Conservation (phyloP, 305 asterid genomes). For the Coffea humblotiana region DNA sequence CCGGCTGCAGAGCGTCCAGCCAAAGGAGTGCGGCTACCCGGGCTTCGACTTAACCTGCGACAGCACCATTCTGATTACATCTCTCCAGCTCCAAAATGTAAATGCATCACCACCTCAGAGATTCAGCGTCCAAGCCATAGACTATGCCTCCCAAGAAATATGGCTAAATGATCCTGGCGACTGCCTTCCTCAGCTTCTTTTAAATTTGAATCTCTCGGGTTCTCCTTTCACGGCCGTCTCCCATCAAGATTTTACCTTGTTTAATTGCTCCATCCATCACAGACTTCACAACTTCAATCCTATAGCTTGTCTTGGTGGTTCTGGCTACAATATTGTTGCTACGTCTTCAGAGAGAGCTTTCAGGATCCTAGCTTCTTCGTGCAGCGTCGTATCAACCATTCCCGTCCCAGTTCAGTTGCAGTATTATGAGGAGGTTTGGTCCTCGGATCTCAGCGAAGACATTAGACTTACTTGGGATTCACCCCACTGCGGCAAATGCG, state of each 20-base stretch:
- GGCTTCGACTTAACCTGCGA: slow-evolving; percentile 49
- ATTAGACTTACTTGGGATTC: slow-evolving; percentile 40
- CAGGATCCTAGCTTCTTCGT: slow-evolving; percentile 30
- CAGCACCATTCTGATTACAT: slow-evolving; percentile 29
- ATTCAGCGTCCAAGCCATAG: slow-evolving; percentile 37
- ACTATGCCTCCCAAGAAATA: slow-evolving; percentile 41
- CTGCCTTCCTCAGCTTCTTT: slow-evolving; percentile 56
- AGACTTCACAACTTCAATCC: slow-evolving; percentile 25
- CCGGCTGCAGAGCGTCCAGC: slow-evolving; percentile 33
- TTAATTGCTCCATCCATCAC: slow-evolving; percentile 44
- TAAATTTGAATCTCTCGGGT: slow-evolving; percentile 40
- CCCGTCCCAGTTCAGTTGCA: slow-evolving; percentile 53
- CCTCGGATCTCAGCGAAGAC: slow-evolving; percentile 45
- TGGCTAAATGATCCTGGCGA: slow-evolving; percentile 53
- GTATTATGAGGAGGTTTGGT: slow-evolving; percentile 31
- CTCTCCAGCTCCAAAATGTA: slow-evolving; percentile 33
- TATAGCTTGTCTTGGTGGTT: slow-evolving; percentile 39
- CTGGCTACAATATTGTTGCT: slow-evolving; percentile 38
- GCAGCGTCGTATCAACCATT: slow-evolving; percentile 33
- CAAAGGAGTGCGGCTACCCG: slow-evolving; percentile 41
- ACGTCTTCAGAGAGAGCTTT: slow-evolving; percentile 28
- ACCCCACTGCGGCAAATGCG: slow-evolving; percentile 52
- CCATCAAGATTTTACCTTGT: slow-evolving; percentile 36
- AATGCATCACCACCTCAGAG: slow-evolving; percentile 22
- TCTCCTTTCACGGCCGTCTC: slow-evolving; percentile 42